These are phyloP conservation scores for Rhodomyrtus tomentosa DNA, from an alignment of 345 rosid species.

Conservation along the genomic window DNA sequence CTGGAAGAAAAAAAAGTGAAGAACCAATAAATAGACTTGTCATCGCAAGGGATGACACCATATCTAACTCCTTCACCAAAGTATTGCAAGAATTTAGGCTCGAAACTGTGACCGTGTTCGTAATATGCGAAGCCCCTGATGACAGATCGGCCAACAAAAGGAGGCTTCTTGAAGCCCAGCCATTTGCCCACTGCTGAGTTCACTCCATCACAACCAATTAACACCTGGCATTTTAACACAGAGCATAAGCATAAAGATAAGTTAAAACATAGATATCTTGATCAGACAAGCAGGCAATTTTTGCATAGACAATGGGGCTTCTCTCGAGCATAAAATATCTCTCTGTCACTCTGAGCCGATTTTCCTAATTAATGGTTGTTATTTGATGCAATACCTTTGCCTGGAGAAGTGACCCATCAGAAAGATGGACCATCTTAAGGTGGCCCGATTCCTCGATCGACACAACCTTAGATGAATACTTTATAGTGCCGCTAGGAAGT, in stretches of 20 bases:
- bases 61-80: slow-evolving; percentile 35
- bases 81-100: slow-evolving; percentile 14
- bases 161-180: slow-evolving; percentile 45
- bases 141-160: slow-evolving; percentile 19
- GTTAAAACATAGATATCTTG: background rate
- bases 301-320: background rate
- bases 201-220: slow-evolving; percentile 70
- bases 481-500: slow-evolving; percentile 51
- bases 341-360: background rate
- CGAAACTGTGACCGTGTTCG: slow-evolving; percentile 25
- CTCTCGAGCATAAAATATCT: background rate
- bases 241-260: background rate
- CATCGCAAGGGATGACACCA: slow-evolving; percentile 43
- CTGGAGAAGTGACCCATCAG: slow-evolving; percentile 28
- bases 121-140: slow-evolving; percentile 35
- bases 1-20: slow-evolving; percentile 7
- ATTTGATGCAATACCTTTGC: background rate
- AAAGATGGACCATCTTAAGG: slow-evolving; percentile 44
- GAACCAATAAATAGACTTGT: slow-evolving; percentile 7
- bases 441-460: slow-evolving; percentile 37
- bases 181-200: slow-evolving; percentile 55
- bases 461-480: slow-evolving; percentile 54
- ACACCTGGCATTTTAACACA: slow-evolving; percentile 18
- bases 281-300: background rate
- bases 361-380: background rate